These are phyloP conservation scores for Casuarina cunninghamiana DNA, from an alignment of 306 rosid genomes.

Conservation along the genomic window DNA sequence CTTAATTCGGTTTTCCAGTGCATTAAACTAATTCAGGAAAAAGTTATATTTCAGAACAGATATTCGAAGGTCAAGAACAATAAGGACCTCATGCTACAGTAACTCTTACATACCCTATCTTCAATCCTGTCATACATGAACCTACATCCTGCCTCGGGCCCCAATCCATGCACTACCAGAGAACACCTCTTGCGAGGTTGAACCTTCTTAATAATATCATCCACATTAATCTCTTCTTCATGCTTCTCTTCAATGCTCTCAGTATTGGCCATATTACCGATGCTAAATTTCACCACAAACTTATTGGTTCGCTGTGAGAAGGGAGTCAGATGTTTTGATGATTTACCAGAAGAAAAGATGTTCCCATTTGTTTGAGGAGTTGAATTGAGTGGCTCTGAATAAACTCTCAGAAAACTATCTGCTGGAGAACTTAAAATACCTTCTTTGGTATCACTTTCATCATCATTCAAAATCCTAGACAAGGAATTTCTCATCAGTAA, in stretches of 20 bases:
- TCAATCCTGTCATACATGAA: slow-evolving; percentile 81
- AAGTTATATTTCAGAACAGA: slow-evolving; percentile 28
- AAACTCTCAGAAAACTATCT: slow-evolving; percentile 32
- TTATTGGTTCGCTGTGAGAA: slow-evolving; percentile 72
- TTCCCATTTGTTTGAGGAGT: slow-evolving; percentile 57
- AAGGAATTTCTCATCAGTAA: slow-evolving; percentile 18
- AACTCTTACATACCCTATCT: slow-evolving; percentile 65
- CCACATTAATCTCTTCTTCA: slow-evolving; percentile 49
- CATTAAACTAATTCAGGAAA: slow-evolving; percentile 63
- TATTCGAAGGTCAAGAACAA: slow-evolving; percentile 19
- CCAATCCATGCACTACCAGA: slow-evolving; percentile 61
- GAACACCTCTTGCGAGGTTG: slow-evolving; percentile 65
- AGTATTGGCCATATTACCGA: slow-evolving; percentile 40
- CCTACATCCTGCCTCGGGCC: slow-evolving; percentile 68
- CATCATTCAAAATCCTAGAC: slow-evolving; percentile 65
- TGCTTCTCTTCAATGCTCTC: slow-evolving; percentile 42
- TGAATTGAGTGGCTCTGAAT: slow-evolving; percentile 48
- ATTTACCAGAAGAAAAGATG: slow-evolving; percentile 58
- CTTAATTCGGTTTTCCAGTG: slow-evolving; percentile 69
- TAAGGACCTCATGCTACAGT: slow-evolving; percentile 2
- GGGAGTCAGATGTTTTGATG: slow-evolving; percentile 60
- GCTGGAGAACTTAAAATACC: slow-evolving; percentile 62
- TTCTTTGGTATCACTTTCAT: slow-evolving; percentile 50
- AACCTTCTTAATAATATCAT: slow-evolving; percentile 65
- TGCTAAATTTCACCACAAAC: slow-evolving; percentile 62